Evolutionary conservation across 2,329 filamentous ascomycete genomes (phyloP).

Genomic region (Paecilomyces variotii): DNA sequence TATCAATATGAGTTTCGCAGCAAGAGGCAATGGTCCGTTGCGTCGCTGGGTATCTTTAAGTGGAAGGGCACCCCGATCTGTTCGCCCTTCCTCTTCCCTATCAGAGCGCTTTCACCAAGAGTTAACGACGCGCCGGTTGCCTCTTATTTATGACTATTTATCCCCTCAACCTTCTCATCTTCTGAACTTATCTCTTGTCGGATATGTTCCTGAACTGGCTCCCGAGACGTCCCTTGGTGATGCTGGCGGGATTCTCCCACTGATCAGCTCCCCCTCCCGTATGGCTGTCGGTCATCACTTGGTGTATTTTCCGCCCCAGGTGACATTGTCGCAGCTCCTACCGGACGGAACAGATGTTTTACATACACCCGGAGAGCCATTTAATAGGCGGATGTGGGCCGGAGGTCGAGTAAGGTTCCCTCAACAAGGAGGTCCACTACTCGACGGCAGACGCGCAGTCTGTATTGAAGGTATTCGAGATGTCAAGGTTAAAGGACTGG

Average conservation of each 20-base stretch:
- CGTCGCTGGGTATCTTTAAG: neutral
- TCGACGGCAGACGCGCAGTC: constrained; percentile 31
- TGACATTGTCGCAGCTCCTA: constrained; percentile 55
- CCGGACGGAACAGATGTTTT: constrained; percentile 77
- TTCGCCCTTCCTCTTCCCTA: constrained; percentile 21
- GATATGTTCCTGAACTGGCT: constrained; percentile 40
- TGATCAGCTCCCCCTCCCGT: constrained; percentile 17
- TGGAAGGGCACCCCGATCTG: neutral
- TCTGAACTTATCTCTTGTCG: constrained; percentile 54
- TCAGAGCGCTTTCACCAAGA: constrained; percentile 32
- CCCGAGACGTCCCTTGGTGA: constrained; percentile 13
- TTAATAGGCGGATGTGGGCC: constrained; percentile 77
- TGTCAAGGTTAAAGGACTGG: constrained; percentile 43
- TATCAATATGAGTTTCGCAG: neutral
- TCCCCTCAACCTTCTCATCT: constrained; percentile 57
- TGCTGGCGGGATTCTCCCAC: constrained; percentile 19
- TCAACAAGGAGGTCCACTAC: constrained; percentile 15
- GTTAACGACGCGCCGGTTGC: constrained; percentile 43
- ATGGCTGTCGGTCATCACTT: constrained; percentile 61
- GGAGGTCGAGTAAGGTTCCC: constrained; percentile 62
- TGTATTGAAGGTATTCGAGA: constrained; percentile 42
- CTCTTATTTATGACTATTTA: constrained; percentile 48
- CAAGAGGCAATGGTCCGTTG: neutral
- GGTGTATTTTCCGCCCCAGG: constrained; percentile 73
- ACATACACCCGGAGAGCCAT: constrained; percentile 66